Conservation (phyloP, 768 basidiomycete species). For the Naganishia antarctica region DNA sequence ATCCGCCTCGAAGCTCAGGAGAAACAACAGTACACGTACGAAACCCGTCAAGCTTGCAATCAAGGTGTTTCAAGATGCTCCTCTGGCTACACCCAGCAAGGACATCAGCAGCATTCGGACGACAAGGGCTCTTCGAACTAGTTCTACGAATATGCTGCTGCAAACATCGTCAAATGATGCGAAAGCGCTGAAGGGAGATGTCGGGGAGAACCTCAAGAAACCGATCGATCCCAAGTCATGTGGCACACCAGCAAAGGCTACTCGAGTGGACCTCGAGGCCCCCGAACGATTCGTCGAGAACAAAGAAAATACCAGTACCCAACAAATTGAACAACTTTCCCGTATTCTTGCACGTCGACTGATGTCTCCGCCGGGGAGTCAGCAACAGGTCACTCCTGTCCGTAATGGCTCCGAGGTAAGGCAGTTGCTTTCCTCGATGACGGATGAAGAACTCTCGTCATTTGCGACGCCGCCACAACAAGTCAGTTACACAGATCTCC, state of each 20-base stretch:
- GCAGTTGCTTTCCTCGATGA: no score
- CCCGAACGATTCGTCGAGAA: background rate
- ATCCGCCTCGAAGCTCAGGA: background rate
- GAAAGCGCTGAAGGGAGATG: background rate
- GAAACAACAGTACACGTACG: background rate
- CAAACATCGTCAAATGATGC: background rate
- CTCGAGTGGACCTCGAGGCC: background rate
- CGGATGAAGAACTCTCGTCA: background rate
- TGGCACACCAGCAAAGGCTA: background rate
- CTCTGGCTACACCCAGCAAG: conserved; percentile 9
- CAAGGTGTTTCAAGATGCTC: conserved; percentile 11
- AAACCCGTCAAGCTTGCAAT: background rate
- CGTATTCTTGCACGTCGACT: conserved; percentile 7
- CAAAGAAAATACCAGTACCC: background rate
- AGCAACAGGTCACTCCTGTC: background rate
- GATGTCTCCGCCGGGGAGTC: background rate
- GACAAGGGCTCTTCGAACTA: background rate
- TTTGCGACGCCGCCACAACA: background rate
- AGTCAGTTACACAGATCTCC: conserved; percentile 3
- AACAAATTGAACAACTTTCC: background rate
- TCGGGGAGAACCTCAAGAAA: background rate
- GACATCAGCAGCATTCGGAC: background rate
- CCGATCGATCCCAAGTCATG: background rate
- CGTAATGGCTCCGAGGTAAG: background rate
- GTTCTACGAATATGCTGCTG: background rate